phyloP scores from a whole-genome alignment of 2,329 filamentous ascomycete genomes.

The Hymenoscyphus scutula region DNA sequence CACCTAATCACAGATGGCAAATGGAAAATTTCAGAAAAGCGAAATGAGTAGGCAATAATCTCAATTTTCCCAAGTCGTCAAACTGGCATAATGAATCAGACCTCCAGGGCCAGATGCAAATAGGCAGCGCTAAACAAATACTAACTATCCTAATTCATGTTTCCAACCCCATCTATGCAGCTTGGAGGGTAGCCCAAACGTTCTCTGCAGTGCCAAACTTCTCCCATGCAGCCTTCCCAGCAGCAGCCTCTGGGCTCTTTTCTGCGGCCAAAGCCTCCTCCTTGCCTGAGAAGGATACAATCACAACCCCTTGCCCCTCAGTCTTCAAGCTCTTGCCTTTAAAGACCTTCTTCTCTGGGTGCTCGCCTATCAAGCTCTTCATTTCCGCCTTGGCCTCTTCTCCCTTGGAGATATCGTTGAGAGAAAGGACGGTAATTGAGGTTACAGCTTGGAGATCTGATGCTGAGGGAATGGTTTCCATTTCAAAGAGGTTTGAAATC shows the following conservation, averaged over 20 bases:
- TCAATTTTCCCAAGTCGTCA: neutral
- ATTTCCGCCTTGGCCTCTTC: neutral
- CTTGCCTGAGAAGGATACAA: neutral
- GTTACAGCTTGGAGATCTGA: neutral
- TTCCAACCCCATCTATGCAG: neutral
- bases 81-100: neutral
- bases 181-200: neutral
- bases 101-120: neutral
- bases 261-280: neutral
- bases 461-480: neutral
- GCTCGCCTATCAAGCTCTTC: neutral
- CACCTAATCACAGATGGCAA: no score
- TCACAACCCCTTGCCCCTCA: neutral
- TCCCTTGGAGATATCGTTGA: neutral
- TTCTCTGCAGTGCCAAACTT: neutral
- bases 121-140: neutral
- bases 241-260: neutral
- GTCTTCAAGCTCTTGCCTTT: neutral
- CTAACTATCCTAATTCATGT: neutral
- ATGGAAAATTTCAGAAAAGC: neutral
- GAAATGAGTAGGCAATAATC: neutral
- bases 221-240: neutral
- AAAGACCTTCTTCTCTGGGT: neutral
- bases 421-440: neutral
- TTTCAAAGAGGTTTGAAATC: neutral